Evolutionary conservation across 148 eudicot species (phyloP), one percentile per base, ranked within the genome.

Genomic region (Chenopodium album): DNA sequence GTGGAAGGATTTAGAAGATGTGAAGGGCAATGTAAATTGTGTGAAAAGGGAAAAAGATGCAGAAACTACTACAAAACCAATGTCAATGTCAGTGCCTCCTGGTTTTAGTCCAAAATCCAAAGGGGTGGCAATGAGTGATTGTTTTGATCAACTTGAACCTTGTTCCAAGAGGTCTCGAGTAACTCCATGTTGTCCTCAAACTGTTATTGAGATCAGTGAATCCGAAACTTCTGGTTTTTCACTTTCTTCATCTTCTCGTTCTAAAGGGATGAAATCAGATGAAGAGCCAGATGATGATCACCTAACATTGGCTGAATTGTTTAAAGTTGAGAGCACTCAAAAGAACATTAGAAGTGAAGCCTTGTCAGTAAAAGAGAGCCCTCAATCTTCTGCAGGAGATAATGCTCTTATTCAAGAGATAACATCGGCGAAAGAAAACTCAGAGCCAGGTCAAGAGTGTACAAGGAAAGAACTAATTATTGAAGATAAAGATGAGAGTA

Each of bases 1-100:
- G 91, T 81, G 89, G 88, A 78, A 78, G 79, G 78, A 82, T 20
- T 76, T 56, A 22, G 22, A 29, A 67, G n/a, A 17, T 28, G 26
- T 17, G 68, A 28, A 80, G 68, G 60, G 6, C 64, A 63, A 8
- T 26, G 63, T 26, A 11, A 13, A 56, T 9, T 14, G 54, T 46
- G 29, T 71, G 56, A 19, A 13, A n/a, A 41, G 10, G 8, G 2
- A 20, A 59, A 52, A 76, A 4, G 20, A 56, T 17, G 62, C 62
- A 17, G 22, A 56, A 56, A 4, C 16, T 1, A 56, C 0, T 56
- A 4, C 62, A 14, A 56, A 14, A 56, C 62, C 62, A 56, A 56
- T 50, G 13, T 34, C 79, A 50, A 69, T 23, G 31, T 32, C 22
- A 62, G 9, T 81, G 9, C 88, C 88, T 62, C 86, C 84, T 81